Percentiles rank a stretch among this genome's conserved stretches.
Evolutionary conservation across 2,329 filamentous ascomycete genomes (phyloP).

Genomic region (Epichloe gansuensis): DNA sequence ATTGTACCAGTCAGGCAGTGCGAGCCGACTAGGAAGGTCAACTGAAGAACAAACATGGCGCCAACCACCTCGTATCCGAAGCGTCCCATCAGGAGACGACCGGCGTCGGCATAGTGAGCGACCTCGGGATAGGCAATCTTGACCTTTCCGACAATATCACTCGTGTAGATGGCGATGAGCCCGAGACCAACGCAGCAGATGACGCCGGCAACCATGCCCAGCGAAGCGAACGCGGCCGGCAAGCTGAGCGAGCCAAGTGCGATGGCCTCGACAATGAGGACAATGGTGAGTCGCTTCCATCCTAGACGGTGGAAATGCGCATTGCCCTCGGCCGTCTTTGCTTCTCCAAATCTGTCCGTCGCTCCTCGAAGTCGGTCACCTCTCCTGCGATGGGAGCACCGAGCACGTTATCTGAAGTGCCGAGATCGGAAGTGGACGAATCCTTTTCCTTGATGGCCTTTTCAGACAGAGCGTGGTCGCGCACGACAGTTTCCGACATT

Average conservation of each 20-base stretch:
- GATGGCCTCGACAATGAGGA: slow-evolving; percentile 45
- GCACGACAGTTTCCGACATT: slow-evolving; percentile 5
- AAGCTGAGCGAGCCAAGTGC: slow-evolving; percentile 41
- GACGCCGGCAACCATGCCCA: slow-evolving; percentile 41
- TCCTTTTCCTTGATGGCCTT: slow-evolving; percentile 3
- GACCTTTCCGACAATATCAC: slow-evolving; percentile 34
- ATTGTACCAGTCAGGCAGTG: slow-evolving; percentile 60
- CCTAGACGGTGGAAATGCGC: slow-evolving; percentile 41
- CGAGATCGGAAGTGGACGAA: slow-evolving; percentile 5
- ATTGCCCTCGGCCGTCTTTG: slow-evolving; percentile 30
- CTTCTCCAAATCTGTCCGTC: slow-evolving; percentile 30
- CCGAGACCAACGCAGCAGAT: slow-evolving; percentile 31
- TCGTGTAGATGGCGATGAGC: slow-evolving; percentile 35
- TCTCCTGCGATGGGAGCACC: slow-evolving; percentile 19
- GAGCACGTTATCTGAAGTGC: slow-evolving; percentile 14
- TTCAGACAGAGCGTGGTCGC: slow-evolving; percentile 5
- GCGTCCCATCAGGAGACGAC: slow-evolving; percentile 46
- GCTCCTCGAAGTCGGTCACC: slow-evolving; percentile 26
- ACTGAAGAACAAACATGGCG: slow-evolving; percentile 47
- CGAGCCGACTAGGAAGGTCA: slow-evolving; percentile 59
- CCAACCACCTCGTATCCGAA: slow-evolving; percentile 52
- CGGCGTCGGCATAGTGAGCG: slow-evolving; percentile 56
- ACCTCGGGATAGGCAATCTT: slow-evolving; percentile 43
- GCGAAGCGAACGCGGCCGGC: slow-evolving; percentile 37
- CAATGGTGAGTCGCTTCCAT: slow-evolving; percentile 43